Evolutionary conservation across 306 rosid genomes (phyloP), one percentile per base, ranked within the genome.

Genomic region (Boehmeria nivea): DNA sequence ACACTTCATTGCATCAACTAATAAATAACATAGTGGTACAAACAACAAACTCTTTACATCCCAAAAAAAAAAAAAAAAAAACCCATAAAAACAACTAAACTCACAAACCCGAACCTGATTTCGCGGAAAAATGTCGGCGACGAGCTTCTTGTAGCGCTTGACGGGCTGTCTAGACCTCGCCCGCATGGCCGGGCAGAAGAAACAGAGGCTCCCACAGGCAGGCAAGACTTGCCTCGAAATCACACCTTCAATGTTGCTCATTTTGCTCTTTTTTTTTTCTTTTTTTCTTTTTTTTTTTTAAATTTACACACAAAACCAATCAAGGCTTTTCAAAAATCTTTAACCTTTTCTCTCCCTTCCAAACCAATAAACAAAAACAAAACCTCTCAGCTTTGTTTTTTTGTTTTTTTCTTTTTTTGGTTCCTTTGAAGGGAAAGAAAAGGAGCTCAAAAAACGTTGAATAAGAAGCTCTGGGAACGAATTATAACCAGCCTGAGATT

Each of bases 71-170:
- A n/a, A n/a, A n/a, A n/a, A n/a, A n/a, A n/a, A n/a, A n/a, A 31
- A 46, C 27, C 26, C 26, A 15, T 8, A 23, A 14, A n/a, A 28
- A 19, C 28, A 28, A 44, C 2, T 15, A 48, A 45, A 53, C 19
- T 31, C 34, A 65, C 49, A 69, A 47, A 12, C 13, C 50, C 81
- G 13, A 0, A 91, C 99, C 99, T 69, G 84, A 53, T 81, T 77
- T 15, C 87, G 95, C 59, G 99, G 99, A 38, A 93, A 87, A 73
- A 85, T 85, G 7, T 87, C 96, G 45, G 96, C 83, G 27, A 93
- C 83, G 71, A 93, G 87, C 82, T 85, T 93, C 95, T 93, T 93
- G 89, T 93, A 93, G 77, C 99, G 83, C 89, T 93, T 93, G 38
- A 93, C 95, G 23, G 99, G 99, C 75, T 93, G 99, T 59, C 96